Evolutionary conservation across 495 filamentous ascomycete genomes (phyloP).

Genomic region (Aspergillus asperescens): DNA sequence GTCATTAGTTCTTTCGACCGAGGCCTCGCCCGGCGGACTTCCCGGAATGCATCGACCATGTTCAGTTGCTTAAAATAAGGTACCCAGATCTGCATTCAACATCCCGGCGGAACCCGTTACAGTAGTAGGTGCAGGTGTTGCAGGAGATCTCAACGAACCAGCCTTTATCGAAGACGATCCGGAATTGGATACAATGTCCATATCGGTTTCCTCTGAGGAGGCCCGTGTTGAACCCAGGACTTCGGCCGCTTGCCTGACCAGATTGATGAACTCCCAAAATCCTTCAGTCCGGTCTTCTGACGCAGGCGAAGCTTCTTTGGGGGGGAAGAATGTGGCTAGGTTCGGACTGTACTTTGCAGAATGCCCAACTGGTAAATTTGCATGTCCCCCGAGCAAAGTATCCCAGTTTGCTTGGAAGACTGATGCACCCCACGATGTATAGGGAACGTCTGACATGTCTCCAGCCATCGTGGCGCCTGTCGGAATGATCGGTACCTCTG

Average conservation of each 20-base stretch:
- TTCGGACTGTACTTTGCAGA: conserved; percentile 35
- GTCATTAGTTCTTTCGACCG: not conserved
- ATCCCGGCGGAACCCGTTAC: conserved; percentile 8
- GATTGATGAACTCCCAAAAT: conserved; percentile 31
- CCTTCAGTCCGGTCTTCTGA: conserved; percentile 15
- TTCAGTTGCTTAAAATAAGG: conserved; percentile 24
- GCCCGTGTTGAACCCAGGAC: conserved; percentile 22
- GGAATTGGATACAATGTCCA: not conserved
- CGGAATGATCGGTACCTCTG: not conserved
- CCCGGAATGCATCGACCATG: not conserved
- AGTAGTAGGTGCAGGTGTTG: conserved; percentile 1
- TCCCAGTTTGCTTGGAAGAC: conserved; percentile 52
- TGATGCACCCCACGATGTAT: conserved; percentile 40
- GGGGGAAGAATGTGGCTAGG: conserved; percentile 45
- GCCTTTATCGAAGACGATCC: not conserved
- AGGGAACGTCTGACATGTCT: conserved; percentile 20
- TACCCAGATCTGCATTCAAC: conserved; percentile 31
- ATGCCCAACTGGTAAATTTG: conserved; percentile 27
- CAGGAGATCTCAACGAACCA: not conserved
- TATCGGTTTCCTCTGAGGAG: not conserved
- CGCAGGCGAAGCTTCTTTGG: conserved; percentile 2
- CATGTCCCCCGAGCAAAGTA: conserved; percentile 28
- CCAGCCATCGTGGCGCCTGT: conserved; percentile 3
- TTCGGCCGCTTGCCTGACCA: conserved; percentile 27
- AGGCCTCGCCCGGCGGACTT: not conserved